These are phyloP conservation scores for Yamagishiella unicocca DNA, from an alignment of 139 green algal species.

Conservation along the genomic window DNA sequence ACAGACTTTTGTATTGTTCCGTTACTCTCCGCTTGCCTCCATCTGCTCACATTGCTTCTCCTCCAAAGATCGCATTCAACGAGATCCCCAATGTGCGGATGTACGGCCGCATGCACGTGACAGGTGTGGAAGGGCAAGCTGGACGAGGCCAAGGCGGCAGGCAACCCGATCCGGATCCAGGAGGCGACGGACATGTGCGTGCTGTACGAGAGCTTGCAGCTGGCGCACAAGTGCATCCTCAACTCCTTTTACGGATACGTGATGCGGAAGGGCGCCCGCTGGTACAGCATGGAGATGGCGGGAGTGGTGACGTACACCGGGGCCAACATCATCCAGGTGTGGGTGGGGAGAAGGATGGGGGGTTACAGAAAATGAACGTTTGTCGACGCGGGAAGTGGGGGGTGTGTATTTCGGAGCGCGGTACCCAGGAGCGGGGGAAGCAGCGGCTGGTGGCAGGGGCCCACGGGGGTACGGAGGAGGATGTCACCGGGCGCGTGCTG, in stretches of 20 bases:
- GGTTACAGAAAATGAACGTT: no score
- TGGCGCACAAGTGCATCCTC: slow-evolving; percentile 99
- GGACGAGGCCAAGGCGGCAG: slow-evolving; percentile 80
- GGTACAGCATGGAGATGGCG: slow-evolving; percentile 99
- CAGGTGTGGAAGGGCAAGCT: slow-evolving; percentile 90
- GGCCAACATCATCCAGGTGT: slow-evolving; percentile 95
- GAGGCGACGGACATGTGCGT: slow-evolving; percentile 91
- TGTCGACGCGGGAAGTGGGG: no score
- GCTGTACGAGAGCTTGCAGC: slow-evolving; percentile 95
- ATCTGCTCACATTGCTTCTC: neutral
- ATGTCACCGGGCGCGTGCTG: no score
- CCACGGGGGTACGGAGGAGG: no score
- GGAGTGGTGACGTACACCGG: slow-evolving; percentile 97
- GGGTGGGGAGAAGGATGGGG: neutral
- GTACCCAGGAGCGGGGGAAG: no score
- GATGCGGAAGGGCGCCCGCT: slow-evolving; percentile 95
- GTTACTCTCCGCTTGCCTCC: no score
- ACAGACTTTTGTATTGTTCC: no score
- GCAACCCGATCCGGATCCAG: slow-evolving; percentile 74
- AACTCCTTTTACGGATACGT: slow-evolving; percentile 92
- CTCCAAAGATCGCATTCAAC: no score
- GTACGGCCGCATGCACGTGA: no score
- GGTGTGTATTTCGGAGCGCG: no score
- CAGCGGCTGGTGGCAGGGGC: no score
- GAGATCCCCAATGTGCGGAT: no score